A percentile compares a stretch with the other conserved stretches of the same genome.
Conservation (phyloP, 2,329 filamentous ascomycete genomes). For the Penicillium sp. region DNA sequence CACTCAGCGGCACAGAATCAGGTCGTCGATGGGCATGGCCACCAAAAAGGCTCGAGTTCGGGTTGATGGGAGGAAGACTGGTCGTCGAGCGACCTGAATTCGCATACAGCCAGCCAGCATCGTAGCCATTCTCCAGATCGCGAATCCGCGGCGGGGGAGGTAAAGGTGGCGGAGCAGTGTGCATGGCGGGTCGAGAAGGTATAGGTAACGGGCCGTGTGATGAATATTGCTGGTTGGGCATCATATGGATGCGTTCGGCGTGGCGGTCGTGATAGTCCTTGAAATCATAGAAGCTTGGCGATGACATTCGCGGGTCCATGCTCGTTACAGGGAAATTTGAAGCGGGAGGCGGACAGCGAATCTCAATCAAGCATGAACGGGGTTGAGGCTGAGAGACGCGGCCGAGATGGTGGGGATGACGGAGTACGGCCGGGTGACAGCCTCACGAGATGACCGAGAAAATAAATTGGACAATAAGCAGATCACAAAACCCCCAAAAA, state of each 20-base stretch:
- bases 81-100: slow-evolving; percentile 56
- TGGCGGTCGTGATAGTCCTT: slow-evolving; percentile 37
- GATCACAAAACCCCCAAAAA: neutral
- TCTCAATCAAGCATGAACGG: slow-evolving; percentile 13
- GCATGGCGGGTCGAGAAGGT: slow-evolving; percentile 54
- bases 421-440: neutral
- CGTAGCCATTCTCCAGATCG: slow-evolving; percentile 58
- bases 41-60: slow-evolving; percentile 54
- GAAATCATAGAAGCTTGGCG: slow-evolving; percentile 47
- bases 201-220: slow-evolving; percentile 64
- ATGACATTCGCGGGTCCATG: slow-evolving; percentile 48
- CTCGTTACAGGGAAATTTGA: slow-evolving; percentile 22
- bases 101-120: slow-evolving; percentile 65
- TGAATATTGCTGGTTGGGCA: slow-evolving; percentile 45
- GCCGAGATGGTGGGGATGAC: neutral
- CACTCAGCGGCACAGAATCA: slow-evolving; percentile 35
- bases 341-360: neutral
- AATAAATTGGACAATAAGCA: slow-evolving; percentile 5
- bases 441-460: slow-evolving; percentile 1
- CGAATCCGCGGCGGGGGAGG: slow-evolving; percentile 65
- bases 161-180: slow-evolving; percentile 61
- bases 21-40: slow-evolving; percentile 46
- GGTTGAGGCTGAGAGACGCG: slow-evolving; percentile 12
- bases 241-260: slow-evolving; percentile 42
- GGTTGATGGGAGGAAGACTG: slow-evolving; percentile 49